Evolutionary conservation across 805 yeast species (phyloP), one percentile per base, ranked within the genome.

Genomic region (Brettanomyces bruxellensis): DNA sequence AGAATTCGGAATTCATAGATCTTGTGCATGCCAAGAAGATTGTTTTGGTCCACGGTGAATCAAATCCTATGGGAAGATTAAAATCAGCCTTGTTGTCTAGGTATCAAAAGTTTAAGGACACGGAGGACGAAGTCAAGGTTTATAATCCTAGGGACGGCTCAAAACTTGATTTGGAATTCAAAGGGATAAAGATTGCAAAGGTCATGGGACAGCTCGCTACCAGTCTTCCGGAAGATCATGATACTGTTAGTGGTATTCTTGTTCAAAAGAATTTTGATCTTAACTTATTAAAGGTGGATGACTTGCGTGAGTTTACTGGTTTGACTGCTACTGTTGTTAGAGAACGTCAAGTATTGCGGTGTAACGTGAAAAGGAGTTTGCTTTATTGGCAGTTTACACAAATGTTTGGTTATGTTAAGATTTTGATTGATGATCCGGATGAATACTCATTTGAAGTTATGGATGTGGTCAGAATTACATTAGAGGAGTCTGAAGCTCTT

Each of bases 51-150:
- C 99, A 93, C 64, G 99, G 99, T 11, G 99, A 93, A 59, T 81
- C 93, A 2, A 89, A 87, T 56, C 96, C 96, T n/a, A 93, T 93
- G 98, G 99, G 98, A 47, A 80, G 99, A 61, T 68, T 93, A 47
- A 93, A 93, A 63, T 86, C 96, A 25, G 98, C 99, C 0, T 70
- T 93, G 37, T 67, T 90, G 51, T 86, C 96, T 40, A 89, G 88
- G 64, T 93, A 91, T 58, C 75, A 88, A 2, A 76, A 80, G 43
- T 71, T 85, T 45, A 88, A 83, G 60, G 88, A 87, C 6, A 87
- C 97, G 0, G 93, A 86, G 14, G 79, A 86, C 43, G 98, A 93
- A 61, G 90, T 90, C 9, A 86, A 81, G 55, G 95, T 93, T 3
- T 91, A 78, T 66, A 91, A 88, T 53, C 99, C 99, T 4, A 76